Base-by-base conservation (phyloP, 495 filamentous ascomycete species). In the Bacidia gigantensis region DNA sequence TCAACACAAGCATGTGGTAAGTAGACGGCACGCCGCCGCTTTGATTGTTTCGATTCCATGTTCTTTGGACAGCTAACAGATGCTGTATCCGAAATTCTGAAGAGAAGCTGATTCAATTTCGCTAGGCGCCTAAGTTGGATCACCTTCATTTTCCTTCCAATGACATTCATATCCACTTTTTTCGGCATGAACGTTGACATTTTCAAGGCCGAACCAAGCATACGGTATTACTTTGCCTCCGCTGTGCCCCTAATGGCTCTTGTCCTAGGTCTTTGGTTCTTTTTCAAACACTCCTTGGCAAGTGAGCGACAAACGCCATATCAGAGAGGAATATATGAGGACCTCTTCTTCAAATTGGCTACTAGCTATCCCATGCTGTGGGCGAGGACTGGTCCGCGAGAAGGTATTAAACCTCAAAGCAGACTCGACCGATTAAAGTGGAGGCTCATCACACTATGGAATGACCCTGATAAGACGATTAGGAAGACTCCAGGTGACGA, bases 101-200 rank as follows among this genome's bases (percentile, higher is more conserved):
- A 12, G n/a, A 14, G 2, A 35, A 32, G 42, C 42, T 40, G 20
- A 54, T n/a, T 22, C 20, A n/a, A n/a, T 25, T 24, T n/a, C n/a
- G n/a, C n/a, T n/a, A n/a, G n/a, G 20, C 26, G 47, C n/a, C 47
- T 50, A 7, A 17, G 60, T 21, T 72, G 69, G 69, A 69, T 77
- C 49, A 78, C 69, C 7, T 72, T 72, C 51, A 68, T 79, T 49
- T 78, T 79, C 58, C 68, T 78, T 10, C 75, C 75, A 0, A 56
- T 76, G 22, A 77, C 71, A 3, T 79, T 76, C 46, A 65, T 76
- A 10, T 63, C 62, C 38, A 63, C 67, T 5, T 71, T 76, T 56
- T 76, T 77, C 44, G 41, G 47, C 42, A 78, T 79, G 74, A 75
- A 76, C 38, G 58, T 60, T 1, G 52, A 56, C 11, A 58, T 54